These are phyloP conservation scores for Saraca asoca DNA, from an alignment of 331 rosid species.

Conservation along the genomic window DNA sequence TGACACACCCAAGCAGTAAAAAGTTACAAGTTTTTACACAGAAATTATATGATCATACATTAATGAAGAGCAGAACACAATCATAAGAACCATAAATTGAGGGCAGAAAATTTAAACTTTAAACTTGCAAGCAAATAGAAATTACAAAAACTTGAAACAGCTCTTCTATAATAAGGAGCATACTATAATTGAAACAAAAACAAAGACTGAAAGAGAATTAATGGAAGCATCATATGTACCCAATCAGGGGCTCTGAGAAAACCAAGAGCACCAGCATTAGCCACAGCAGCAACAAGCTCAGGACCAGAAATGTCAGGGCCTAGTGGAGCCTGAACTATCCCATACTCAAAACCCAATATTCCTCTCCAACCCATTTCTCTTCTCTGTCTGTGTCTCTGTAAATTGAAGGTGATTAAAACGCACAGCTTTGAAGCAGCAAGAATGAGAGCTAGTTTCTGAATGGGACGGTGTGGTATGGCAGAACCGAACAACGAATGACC, in stretches of 20 bases:
- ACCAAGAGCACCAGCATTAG: conserved; percentile 74
- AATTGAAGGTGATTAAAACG: not conserved
- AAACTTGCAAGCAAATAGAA: not conserved
- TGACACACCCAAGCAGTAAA: too few relatives aligned
- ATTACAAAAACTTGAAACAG: not conserved
- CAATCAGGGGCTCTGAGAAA: conserved; percentile 68
- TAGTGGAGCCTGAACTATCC: conserved; percentile 66
- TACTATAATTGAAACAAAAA: not conserved
- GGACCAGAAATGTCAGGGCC: conserved; percentile 83
- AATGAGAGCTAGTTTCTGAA: too few relatives aligned
- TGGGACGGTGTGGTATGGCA: not conserved
- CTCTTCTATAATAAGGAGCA: too few relatives aligned
- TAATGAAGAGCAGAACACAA: too few relatives aligned
- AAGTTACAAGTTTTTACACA: too few relatives aligned
- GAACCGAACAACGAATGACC: too few relatives aligned
- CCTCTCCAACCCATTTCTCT: conserved; percentile 62
- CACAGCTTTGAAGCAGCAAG: too few relatives aligned
- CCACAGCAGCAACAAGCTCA: conserved; percentile 70
- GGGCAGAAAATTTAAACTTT: too few relatives aligned
- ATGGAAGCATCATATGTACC: conserved; percentile 30
- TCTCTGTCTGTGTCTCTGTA: not conserved
- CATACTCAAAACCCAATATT: conserved; percentile 62
- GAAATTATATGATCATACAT: too few relatives aligned
- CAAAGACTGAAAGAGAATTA: too few relatives aligned
- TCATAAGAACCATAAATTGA: too few relatives aligned